phyloP scores from a whole-genome alignment of 306 rosid genomes.

The Glycine tomentella region DNA sequence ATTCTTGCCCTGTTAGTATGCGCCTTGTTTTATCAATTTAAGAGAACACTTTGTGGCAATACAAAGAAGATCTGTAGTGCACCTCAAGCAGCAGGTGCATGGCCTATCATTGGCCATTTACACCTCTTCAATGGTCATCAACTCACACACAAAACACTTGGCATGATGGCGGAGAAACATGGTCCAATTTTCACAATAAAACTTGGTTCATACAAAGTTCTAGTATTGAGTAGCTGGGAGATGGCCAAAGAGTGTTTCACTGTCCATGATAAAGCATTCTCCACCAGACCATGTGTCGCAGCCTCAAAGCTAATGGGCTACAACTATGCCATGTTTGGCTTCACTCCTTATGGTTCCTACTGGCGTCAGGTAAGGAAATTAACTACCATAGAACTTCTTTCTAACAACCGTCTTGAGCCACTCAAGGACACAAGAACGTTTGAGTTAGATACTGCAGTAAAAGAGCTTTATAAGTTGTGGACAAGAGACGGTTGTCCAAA shows the following conservation, averaged over 20 bases:
- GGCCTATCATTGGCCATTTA: constrained; percentile 53
- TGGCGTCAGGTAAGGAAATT: constrained; percentile 53
- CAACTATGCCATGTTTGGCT: constrained; percentile 51
- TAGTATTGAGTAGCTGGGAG: constrained; percentile 50
- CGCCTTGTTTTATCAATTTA: constrained; percentile 37
- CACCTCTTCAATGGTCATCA: constrained; percentile 47
- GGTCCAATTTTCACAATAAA: constrained; percentile 49
- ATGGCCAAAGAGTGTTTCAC: constrained; percentile 53
- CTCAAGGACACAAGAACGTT: constrained; percentile 42
- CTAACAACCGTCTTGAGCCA: constrained; percentile 49
- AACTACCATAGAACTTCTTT: constrained; percentile 46
- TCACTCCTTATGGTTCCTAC: constrained; percentile 53
- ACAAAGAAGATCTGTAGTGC: constrained; percentile 42
- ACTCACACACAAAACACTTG: constrained; percentile 51
- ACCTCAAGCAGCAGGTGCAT: constrained; percentile 55
- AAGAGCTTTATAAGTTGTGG: constrained; percentile 33
- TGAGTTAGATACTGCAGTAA: constrained; percentile 48
- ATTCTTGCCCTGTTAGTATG: constrained; percentile 33
- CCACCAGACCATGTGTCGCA: constrained; percentile 47
- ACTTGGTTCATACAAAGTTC: constrained; percentile 50
- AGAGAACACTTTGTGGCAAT: constrained; percentile 22
- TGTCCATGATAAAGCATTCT: constrained; percentile 53
- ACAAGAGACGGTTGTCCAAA: constrained; percentile 6
- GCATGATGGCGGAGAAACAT: constrained; percentile 50
- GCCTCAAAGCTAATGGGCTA: constrained; percentile 53